Evolutionary conservation across 2,329 filamentous ascomycete genomes (phyloP).

Genomic region (Pseudogymnoascus sp.): DNA sequence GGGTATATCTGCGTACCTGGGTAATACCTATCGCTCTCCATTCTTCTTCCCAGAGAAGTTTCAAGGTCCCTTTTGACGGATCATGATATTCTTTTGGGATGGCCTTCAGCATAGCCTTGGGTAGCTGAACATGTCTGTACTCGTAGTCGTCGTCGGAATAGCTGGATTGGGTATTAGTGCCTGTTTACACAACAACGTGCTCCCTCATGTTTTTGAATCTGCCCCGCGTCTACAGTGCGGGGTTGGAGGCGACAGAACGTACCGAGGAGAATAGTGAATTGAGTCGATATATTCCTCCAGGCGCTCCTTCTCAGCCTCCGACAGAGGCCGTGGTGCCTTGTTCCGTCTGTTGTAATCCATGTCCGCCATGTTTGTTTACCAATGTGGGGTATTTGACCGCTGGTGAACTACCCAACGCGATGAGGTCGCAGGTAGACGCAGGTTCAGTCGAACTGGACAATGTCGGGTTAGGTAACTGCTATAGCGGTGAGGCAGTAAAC

Average conservation of each 20-base stretch:
- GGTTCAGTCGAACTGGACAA: conserved; percentile 2
- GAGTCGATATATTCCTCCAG: conserved; percentile 87
- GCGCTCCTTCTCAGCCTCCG: conserved; percentile 70
- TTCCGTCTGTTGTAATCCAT: conserved; percentile 84
- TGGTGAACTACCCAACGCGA: neutral
- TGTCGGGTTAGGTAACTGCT: neutral
- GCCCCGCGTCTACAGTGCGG: neutral
- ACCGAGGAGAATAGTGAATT: conserved; percentile 94
- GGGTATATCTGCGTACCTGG: conserved; percentile 52
- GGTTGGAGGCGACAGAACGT: conserved; percentile 26
- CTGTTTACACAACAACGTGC: neutral
- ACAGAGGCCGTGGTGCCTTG: conserved; percentile 69
- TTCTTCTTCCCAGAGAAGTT: conserved; percentile 96
- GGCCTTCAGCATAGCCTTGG: conserved; percentile 95
- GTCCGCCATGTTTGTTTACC: conserved; percentile 33
- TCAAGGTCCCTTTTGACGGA: conserved; percentile 78
- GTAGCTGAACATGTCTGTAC: conserved; percentile 95
- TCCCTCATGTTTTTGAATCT: neutral
- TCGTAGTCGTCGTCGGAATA: conserved; percentile 91
- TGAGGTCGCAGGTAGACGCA: neutral
- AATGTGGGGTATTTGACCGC: conserved; percentile 1
- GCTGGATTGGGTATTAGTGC: conserved; percentile 39
- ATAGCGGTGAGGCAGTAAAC: neutral
- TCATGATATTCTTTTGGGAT: conserved; percentile 96
- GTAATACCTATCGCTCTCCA: conserved; percentile 97